Evolutionary conservation across 116 monocot species (phyloP), one percentile per base, ranked within the genome.

Genomic region (Iris pallida): DNA sequence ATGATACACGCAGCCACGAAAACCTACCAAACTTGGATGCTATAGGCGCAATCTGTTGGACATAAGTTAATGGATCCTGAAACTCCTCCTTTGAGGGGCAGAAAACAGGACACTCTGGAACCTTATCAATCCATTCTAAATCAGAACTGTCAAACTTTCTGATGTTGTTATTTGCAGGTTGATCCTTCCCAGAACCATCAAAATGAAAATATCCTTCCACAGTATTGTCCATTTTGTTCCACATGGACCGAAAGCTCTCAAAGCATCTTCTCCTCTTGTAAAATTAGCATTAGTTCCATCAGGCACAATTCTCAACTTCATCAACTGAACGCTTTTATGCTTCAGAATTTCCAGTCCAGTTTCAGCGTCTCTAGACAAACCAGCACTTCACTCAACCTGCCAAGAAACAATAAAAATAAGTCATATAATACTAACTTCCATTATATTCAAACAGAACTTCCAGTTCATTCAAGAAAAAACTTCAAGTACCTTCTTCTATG

Each of bases 91-190:
- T 91, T 45, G 90, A 75, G 11, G 95, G 95, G 55, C 61, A 73
- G 69, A 83, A 95, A 6, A 86, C 79, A 53, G 95, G 95, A 52
- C 95, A 95, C 0, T 95, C 88, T 5, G 95, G 88, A 45, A 95
- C 88, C 71, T 80, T 81, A 15, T 86, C 88, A 56, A 88, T 90
- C 95, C 95, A 95, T 68, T 95, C 81, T 63, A 86, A 64, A 76
- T 88, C 75, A 15, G 85, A 85, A 59, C 76, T 73, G 57, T 83
- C 78, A 53, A 90, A 91, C 52, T 88, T 95, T 42, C 72, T 69
- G 47, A 88, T 78, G 43, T n/a, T n/a, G n/a, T 71, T 79, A 75
- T 90, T 95, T 11, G 65, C 18, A 75, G 77, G 82, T 5, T 76
- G 46, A 64, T 87, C 82, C 64, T 61, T 89, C 64, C 11, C 49